Conservation (phyloP, 2,329 filamentous ascomycete species). For the Trichothecium sympodiale region DNA sequence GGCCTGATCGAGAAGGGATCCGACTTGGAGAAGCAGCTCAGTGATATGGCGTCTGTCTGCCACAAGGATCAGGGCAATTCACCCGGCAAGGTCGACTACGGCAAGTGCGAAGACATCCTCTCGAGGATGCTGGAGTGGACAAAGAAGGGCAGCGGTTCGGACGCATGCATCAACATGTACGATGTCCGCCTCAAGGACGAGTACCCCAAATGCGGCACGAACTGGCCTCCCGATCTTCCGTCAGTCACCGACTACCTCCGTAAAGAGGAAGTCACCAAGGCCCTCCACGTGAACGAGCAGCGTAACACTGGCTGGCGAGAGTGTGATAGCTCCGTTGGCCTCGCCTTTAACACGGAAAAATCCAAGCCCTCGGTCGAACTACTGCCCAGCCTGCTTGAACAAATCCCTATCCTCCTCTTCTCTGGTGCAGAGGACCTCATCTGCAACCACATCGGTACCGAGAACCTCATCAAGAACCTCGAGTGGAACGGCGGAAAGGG, state of each 20-base stretch:
- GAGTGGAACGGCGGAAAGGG: slow-evolving; percentile 85
- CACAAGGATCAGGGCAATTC: slow-evolving; percentile 42
- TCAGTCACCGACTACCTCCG: slow-evolving; percentile 76
- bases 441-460: slow-evolving; percentile 93
- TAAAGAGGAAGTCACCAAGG: slow-evolving; percentile 63
- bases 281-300: slow-evolving; percentile 71
- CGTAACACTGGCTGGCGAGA: slow-evolving; percentile 87
- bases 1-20: slow-evolving; percentile 60
- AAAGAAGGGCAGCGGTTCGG: slow-evolving; percentile 37
- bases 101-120: slow-evolving; percentile 67
- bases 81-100: slow-evolving; percentile 48
- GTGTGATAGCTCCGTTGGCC: slow-evolving; percentile 70
- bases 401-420: slow-evolving; percentile 76
- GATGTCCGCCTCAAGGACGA: slow-evolving; percentile 77
- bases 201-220: slow-evolving; percentile 85
- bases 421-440: slow-evolving; percentile 91
- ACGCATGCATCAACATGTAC: slow-evolving; percentile 87
- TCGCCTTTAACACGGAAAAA: slow-evolving; percentile 56
- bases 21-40: slow-evolving; percentile 51
- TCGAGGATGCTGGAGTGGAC: slow-evolving; percentile 60
- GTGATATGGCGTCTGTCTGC: slow-evolving; percentile 60
- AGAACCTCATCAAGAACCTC: slow-evolving; percentile 81
- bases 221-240: slow-evolving; percentile 84
- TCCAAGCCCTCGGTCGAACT: slow-evolving; percentile 65
- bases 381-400: slow-evolving; percentile 65